Conservation (phyloP, 2,329 filamentous ascomycete genomes). For the Saccharata proteae region DNA sequence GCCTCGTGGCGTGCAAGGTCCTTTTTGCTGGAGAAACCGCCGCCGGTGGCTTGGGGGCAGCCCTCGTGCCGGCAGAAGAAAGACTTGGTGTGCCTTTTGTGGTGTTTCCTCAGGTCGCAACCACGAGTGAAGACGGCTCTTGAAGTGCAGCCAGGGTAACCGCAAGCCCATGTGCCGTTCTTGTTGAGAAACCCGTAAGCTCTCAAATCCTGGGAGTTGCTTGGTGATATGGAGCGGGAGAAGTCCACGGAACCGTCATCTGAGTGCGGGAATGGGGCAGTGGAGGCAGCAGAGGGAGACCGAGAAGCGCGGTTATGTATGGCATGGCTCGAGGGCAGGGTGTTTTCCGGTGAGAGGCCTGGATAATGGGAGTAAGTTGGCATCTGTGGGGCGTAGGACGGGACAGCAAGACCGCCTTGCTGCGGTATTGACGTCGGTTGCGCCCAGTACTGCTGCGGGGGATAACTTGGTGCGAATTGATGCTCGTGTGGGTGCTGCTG, state of each 20-base stretch:
- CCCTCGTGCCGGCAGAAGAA: conserved; percentile 48
- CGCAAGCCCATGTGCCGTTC: conserved; percentile 45
- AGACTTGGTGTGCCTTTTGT: conserved; percentile 49
- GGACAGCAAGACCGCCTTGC: conserved; percentile 4
- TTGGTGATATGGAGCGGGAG: conserved; percentile 27
- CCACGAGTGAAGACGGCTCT: conserved; percentile 45
- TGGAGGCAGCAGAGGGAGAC: conserved; percentile 6
- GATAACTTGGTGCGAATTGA: conserved; percentile 1
- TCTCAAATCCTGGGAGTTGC: conserved; percentile 22
- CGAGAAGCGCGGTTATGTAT: conserved; percentile 4
- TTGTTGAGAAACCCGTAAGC: conserved; percentile 32
- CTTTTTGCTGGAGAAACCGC: conserved; percentile 52
- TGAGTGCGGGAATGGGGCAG: conserved; percentile 7
- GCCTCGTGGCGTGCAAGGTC: conserved; percentile 50
- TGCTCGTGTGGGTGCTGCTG: conserved; percentile 3
- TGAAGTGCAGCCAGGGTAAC: conserved; percentile 47
- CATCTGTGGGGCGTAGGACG: conserved; percentile 7
- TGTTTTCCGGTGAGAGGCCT: conserved; percentile 6
- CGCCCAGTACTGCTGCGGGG: conserved; percentile 8
- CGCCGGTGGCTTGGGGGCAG: conserved; percentile 43
- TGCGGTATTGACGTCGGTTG: conserved; percentile 5
- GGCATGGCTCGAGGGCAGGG: conserved; percentile 7
- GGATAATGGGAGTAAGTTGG: conserved; percentile 6
- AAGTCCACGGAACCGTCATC: conserved; percentile 10
- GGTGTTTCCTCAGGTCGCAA: conserved; percentile 51